These are phyloP conservation scores for Sextonia rubra DNA, from an alignment of 164 flowering plant species.

Conservation along the genomic window DNA sequence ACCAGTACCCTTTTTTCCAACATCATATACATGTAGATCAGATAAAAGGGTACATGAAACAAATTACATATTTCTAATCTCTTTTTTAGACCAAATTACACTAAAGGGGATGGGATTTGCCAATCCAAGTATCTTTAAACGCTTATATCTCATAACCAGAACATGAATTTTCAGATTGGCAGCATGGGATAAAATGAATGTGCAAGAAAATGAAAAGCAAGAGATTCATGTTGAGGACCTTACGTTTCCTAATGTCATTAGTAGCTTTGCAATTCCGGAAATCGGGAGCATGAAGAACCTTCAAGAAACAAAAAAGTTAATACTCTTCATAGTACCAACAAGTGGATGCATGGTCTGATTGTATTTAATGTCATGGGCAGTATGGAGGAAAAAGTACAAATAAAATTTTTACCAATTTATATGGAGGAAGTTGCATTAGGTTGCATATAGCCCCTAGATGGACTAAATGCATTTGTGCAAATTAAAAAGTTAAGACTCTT, in stretches of 20 bases:
- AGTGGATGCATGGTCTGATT: neutral
- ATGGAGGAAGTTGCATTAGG: neutral
- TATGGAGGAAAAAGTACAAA: no score
- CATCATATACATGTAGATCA: no score
- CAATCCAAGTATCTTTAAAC: neutral
- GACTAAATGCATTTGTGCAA: neutral
- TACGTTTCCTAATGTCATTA: slow-evolving; percentile 56
- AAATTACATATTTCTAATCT: no score
- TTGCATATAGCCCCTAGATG: neutral
- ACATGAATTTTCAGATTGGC: neutral
- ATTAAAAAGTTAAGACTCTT: neutral
- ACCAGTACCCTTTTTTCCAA: no score
- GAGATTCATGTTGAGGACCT: slow-evolving; percentile 19
- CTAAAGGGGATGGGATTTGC: neutral
- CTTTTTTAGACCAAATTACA: neutral
- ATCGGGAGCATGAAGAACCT: slow-evolving; percentile 61
- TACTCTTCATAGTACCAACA: neutral
- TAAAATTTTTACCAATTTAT: neutral
- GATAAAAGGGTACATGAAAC: no score
- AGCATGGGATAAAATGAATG: neutral
- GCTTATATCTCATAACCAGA: neutral
- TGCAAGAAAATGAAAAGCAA: neutral
- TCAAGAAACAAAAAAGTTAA: slow-evolving; percentile 15
- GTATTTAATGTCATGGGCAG: neutral
- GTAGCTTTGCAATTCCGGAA: slow-evolving; percentile 59